Percentiles rank a stretch among this genome's conserved stretches.
Evolutionary conservation across 345 rosid species (phyloP).

Genomic region (Nasturtium officinale): DNA sequence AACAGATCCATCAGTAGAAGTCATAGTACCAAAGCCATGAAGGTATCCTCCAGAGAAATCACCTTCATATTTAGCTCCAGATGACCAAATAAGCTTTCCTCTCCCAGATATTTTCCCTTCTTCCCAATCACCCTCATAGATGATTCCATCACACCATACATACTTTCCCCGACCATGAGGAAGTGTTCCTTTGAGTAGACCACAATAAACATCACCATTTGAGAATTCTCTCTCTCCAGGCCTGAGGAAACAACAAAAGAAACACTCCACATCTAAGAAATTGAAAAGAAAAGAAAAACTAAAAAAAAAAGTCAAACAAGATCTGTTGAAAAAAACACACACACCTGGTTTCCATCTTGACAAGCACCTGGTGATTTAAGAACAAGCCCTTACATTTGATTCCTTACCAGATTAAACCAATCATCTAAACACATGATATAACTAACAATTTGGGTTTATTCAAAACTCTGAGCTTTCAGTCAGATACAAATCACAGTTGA

Average conservation of each 20-base stretch:
- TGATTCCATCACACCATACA: slow-evolving; percentile 65
- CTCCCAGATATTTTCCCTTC: slow-evolving; percentile 81
- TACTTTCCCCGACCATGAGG: slow-evolving; percentile 86
- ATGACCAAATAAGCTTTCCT: slow-evolving; percentile 68
- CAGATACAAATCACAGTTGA: slow-evolving; percentile 10
- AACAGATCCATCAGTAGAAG: slow-evolving; percentile 57
- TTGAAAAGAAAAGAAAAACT: background rate
- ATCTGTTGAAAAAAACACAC: background rate
- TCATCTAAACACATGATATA: slow-evolving; percentile 24
- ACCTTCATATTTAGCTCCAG: slow-evolving; percentile 81
- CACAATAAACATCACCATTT: slow-evolving; percentile 71
- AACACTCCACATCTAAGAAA: slow-evolving; percentile 19
- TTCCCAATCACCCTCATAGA: slow-evolving; percentile 91
- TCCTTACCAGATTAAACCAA: slow-evolving; percentile 5
- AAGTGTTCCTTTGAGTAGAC: slow-evolving; percentile 59
- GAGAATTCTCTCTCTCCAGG: slow-evolving; percentile 51
- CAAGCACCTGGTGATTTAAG: slow-evolving; percentile 17
- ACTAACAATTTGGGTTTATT: background rate
- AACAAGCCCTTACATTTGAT: slow-evolving; percentile 29
- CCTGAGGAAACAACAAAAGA: slow-evolving; percentile 46
- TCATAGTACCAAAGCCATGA: slow-evolving; percentile 77
- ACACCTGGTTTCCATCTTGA: slow-evolving; percentile 41
- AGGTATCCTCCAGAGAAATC: slow-evolving; percentile 85
- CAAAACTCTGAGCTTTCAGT: slow-evolving; percentile 13
- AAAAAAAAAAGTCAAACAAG: background rate